Conservation (phyloP, 2,329 filamentous ascomycete genomes). For the Fusarium sp. region DNA sequence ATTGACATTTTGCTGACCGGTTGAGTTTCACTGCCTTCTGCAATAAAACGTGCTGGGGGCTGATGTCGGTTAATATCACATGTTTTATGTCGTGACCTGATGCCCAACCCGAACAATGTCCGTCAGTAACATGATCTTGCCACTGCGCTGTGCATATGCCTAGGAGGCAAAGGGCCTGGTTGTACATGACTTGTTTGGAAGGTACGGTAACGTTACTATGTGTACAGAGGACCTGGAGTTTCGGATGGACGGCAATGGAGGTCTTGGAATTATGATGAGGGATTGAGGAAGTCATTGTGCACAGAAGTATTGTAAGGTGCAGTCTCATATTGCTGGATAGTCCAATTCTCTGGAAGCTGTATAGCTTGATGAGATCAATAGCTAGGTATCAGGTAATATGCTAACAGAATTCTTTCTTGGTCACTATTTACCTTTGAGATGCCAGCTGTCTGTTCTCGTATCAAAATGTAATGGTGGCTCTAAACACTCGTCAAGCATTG, state of each 20-base stretch:
- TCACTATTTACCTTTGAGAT: not conserved
- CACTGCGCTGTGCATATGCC: not conserved
- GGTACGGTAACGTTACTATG: not conserved
- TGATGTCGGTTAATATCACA: slow-evolving; percentile 14
- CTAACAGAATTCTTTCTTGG: not conserved
- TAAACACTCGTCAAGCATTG: not conserved
- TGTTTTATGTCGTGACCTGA: slow-evolving; percentile 17
- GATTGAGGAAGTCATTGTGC: not conserved
- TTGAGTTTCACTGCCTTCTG: slow-evolving; percentile 34
- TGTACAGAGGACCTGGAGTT: not conserved
- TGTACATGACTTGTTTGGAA: not conserved
- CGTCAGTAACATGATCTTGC: slow-evolving; percentile 16
- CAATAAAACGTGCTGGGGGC: slow-evolving; percentile 1
- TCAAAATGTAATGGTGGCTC: accelerated
- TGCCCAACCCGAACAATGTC: not conserved
- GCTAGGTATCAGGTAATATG: not conserved
- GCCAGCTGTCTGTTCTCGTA: not conserved
- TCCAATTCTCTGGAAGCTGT: accelerated
- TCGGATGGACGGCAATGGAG: not conserved
- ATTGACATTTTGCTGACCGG: slow-evolving; percentile 29
- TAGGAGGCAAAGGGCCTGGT: not conserved
- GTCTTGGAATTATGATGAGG: not conserved
- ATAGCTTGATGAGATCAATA: not conserved
- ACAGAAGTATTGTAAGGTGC: no score
- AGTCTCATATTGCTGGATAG: not conserved